Base-by-base conservation (phyloP, 2,329 filamentous ascomycete genomes). In the Teratosphaeria zuluensis region DNA sequence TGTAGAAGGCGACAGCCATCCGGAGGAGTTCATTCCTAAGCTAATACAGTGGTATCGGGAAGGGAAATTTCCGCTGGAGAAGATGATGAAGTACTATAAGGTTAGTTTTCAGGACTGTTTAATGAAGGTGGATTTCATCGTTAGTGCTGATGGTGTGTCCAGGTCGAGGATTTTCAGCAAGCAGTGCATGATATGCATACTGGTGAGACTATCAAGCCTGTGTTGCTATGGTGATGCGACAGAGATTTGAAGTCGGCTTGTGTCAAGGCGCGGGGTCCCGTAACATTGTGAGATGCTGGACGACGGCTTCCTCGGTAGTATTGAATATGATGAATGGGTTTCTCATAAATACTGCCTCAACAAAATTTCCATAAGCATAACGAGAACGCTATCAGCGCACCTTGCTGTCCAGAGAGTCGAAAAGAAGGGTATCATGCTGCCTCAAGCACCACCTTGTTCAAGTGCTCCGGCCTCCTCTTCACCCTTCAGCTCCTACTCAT, bases 31-130 rank as follows among this genome's bases (percentile, higher is more conserved):
- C 59, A 68, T 78, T 2, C 76, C 76, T 1, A 60, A 73, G 56
- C 72, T 79, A 71, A 75, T 79, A 14, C 58, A 73, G 56, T 77
- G 76, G 73, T 76, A 75, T 59, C 66, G 69, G n/a, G 65, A 73
- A 11, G 77, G 76, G 4, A 72, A 70, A 56, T 72, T 79, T 30
- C 76, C 76, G 1, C 68, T 77, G 55, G 69, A 78, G 19, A 73
- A 75, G 62, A 64, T 79, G n/a, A 30, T 68, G 75, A 51, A 74
- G 71, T 61, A 73, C 66, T 51, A 51, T 8, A 51, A 11, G 78
- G 76, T 35, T 51, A 70, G 56, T 74, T 70, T 9, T 12, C 8
- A 54, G 19, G n/a, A 11, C 9, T 51, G 48, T 11, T 21, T 21
- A 51, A 21, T 8, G 9, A 11, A 9, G 7, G 24, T 19, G n/a